Conservation (phyloP, 2,329 filamentous ascomycete genomes). For the Arachnopeziza araneosa region DNA sequence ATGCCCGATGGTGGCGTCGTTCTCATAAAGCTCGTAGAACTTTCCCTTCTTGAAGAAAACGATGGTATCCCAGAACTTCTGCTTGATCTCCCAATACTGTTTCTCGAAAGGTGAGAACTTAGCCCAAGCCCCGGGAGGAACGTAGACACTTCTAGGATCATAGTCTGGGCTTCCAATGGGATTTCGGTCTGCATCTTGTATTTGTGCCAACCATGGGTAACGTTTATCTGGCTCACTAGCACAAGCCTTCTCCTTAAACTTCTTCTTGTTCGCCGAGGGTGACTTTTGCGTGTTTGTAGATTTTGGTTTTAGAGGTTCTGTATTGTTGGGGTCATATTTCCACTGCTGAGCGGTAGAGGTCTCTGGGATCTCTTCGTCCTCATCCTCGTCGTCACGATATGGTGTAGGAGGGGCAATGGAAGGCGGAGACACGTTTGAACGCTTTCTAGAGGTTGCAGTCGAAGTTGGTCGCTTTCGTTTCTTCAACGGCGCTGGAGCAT, state of each 20-base stretch:
- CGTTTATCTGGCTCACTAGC: conserved; percentile 77
- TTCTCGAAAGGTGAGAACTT: conserved; percentile 93
- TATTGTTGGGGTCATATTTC: conserved; percentile 63
- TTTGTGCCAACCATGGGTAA: conserved; percentile 84
- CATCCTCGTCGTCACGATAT: conserved; percentile 37
- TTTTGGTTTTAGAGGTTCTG: conserved; percentile 44
- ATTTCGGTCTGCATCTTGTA: conserved; percentile 79
- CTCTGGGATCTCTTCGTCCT: conserved; percentile 48
- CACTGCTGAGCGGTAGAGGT: conserved; percentile 77
- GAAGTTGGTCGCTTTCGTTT: conserved; percentile 60
- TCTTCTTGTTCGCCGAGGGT: conserved; percentile 28
- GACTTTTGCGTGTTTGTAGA: conserved; percentile 34
- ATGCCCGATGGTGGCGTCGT: conserved; percentile 92
- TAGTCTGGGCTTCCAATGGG: conserved; percentile 77
- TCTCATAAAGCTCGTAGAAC: conserved; percentile 97
- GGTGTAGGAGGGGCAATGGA: conserved; percentile 32
- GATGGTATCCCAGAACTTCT: conserved; percentile 94
- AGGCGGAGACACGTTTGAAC: conserved; percentile 47
- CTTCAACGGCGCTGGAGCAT: conserved; percentile 52
- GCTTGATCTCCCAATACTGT: conserved; percentile 99
- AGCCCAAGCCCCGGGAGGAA: conserved; percentile 72
- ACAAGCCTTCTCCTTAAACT: conserved; percentile 61
- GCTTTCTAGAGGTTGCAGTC: conserved; percentile 55
- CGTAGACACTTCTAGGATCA: conserved; percentile 84
- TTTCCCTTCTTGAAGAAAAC: conserved; percentile 99